Base-by-base conservation (phyloP, 768 basidiomycete species). In the Kwoniella bestiolae region DNA sequence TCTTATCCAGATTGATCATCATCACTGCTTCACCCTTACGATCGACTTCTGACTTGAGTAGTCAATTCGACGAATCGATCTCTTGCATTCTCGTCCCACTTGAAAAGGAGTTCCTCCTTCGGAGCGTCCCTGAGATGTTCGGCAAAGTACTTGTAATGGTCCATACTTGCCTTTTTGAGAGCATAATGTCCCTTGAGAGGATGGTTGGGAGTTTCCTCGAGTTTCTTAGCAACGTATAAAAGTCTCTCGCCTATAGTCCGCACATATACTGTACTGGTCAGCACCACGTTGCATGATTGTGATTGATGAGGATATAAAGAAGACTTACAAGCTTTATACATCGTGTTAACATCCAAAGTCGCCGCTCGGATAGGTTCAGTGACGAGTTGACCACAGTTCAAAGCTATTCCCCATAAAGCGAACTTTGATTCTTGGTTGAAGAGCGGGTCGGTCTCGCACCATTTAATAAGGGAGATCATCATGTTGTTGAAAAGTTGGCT, bases 401-500 rank as follows among this genome's bases (percentile, higher is more conserved):
- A n/a, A 7, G 51, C 28, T 18, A 53, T 7, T 4, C 16, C 14
- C 21, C 25, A 34, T 18, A 53, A 32, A 53, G 51, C 51, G 14
- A 7, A 14, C n/a, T 32, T 53, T 23, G 51, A 31, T 32, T 5
- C 3, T 53, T 12, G 14, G 32, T 31, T 26, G 51, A 53, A 29
- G 4, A 6, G 28, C 29, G 28, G 5, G 32, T 53, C 51, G 51
- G 51, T 53, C 21, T 34, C 25, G 16, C n/a, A 32, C 51, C 51
- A 53, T 34, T 53, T 28, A 5, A 53, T 34, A 31, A 53, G 29
- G 7, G 51, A 23, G 12, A 34, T 34, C 51, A 53, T 16, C 51
- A 53, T 53, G 7, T 53, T 18, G 21, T 53, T 53, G 51, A 53
- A 53, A 18, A 53, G 25, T 31, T 3, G 31, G n/a, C n/a, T 26